These are phyloP conservation scores for Coelastrella sp. DNA, from an alignment of 139 green algal species.

Conservation along the genomic window DNA sequence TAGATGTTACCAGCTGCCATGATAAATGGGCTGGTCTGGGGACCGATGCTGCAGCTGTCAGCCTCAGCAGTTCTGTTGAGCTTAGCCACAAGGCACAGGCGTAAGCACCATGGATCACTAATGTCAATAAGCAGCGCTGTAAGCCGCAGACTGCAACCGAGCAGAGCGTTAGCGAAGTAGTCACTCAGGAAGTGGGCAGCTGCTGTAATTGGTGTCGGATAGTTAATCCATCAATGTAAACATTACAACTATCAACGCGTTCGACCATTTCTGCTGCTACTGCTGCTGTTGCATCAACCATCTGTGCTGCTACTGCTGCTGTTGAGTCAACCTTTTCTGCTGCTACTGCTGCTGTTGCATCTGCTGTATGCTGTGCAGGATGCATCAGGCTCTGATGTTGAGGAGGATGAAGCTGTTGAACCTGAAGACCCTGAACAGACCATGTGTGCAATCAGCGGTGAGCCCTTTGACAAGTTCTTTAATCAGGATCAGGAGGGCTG, in stretches of 20 bases:
- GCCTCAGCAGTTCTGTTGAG: no score
- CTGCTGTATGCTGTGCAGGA: background rate
- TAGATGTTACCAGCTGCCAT: background rate
- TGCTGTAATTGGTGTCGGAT: no score
- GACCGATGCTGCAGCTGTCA: no score
- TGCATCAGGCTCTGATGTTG: background rate
- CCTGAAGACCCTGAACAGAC: conserved; percentile 67
- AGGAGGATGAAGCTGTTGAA: conserved; percentile 41
- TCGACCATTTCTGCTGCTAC: background rate
- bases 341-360: background rate
- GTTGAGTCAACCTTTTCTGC: background rate
- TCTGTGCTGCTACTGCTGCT: background rate
- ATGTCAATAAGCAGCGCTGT: no score
- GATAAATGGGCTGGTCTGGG: background rate
- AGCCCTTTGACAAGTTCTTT: conserved; percentile 68
- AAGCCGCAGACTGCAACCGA: no score
- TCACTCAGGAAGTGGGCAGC: no score
- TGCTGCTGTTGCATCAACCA: background rate
- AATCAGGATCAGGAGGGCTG: conserved; percentile 66
- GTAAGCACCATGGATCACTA: no score
- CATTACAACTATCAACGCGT: no score
- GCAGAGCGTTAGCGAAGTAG: no score
- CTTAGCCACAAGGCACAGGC: no score
- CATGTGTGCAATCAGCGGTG: conserved; percentile 66
- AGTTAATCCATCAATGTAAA: no score